Evolutionary conservation across 108 stramenopile genomes (phyloP).

Genomic region (Pseudonitzschia pungens): DNA sequence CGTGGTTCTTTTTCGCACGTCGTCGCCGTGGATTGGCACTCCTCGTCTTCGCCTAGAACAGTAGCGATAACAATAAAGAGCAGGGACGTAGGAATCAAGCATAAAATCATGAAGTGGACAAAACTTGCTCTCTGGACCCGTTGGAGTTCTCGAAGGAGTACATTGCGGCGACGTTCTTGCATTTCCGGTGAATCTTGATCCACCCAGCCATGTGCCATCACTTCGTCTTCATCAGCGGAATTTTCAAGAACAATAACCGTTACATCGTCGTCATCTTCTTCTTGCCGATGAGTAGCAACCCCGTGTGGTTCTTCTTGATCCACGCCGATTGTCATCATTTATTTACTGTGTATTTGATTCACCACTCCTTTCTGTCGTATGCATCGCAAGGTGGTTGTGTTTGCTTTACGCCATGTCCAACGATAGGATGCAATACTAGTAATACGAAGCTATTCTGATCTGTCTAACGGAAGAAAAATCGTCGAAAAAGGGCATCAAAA

Average conservation of each 20-base stretch:
- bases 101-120: slow-evolving; percentile 74
- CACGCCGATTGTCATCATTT: neutral
- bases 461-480: too few relatives aligned
- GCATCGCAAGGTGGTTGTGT: too few relatives aligned
- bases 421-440: too few relatives aligned
- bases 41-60: slow-evolving; percentile 65
- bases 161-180: slow-evolving; percentile 50
- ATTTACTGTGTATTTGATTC: neutral
- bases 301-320: neutral
- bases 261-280: slow-evolving; percentile 40
- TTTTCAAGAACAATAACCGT: slow-evolving; percentile 49
- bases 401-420: too few relatives aligned
- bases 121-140: slow-evolving; percentile 80
- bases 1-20: slow-evolving; percentile 62
- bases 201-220: slow-evolving; percentile 30
- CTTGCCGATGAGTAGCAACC: neutral
- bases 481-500: too few relatives aligned
- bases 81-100: slow-evolving; percentile 75
- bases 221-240: slow-evolving; percentile 17
- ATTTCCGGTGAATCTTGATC: slow-evolving; percentile 48
- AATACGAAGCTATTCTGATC: too few relatives aligned
- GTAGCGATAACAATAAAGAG: slow-evolving; percentile 76
- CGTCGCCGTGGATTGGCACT: slow-evolving; percentile 50
- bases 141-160: slow-evolving; percentile 59
- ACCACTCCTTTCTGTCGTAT: too few relatives aligned